A percentile compares a stretch with the other conserved stretches of the same genome.
Conservation (phyloP, 495 filamentous ascomycete genomes). For the Cercophora samala region DNA sequence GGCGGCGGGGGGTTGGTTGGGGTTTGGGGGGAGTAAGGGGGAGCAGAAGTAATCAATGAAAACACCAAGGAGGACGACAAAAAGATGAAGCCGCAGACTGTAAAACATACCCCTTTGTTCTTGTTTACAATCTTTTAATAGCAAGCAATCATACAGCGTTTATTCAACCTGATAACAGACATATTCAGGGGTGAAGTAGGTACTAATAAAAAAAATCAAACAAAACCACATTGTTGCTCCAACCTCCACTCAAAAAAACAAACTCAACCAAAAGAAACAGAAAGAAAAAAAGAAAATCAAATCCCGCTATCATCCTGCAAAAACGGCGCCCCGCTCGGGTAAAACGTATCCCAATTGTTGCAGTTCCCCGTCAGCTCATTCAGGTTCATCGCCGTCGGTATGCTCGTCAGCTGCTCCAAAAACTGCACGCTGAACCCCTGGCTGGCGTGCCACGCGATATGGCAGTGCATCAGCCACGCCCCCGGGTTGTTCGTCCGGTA, state of each 20-base stretch:
- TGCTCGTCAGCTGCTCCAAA: slow-evolving; percentile 34
- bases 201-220: too few species aligned
- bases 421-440: slow-evolving; percentile 13
- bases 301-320: slow-evolving; percentile 30
- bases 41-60: neutral
- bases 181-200: too few species aligned
- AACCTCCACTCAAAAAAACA: neutral
- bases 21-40: neutral
- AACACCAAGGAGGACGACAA: too few species aligned
- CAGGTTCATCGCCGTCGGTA: slow-evolving; percentile 24
- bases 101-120: neutral
- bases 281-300: slow-evolving; percentile 11
- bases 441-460: slow-evolving; percentile 45
- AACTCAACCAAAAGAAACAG: neutral
- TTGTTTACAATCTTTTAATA: neutral
- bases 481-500: slow-evolving; percentile 49
- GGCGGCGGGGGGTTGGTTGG: slow-evolving; percentile 8
- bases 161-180: neutral
- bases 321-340: slow-evolving; percentile 24
- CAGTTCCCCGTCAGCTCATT: slow-evolving; percentile 24
- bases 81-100: neutral
- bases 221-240: too few species aligned
- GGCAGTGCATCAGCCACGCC: slow-evolving; percentile 47
- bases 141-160: neutral
- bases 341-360: slow-evolving; percentile 28